A percentile compares a stretch with the other conserved stretches of the same genome.
Conservation (phyloP, 176 grass and related monocot species). For the Triticum dicoccoides region DNA sequence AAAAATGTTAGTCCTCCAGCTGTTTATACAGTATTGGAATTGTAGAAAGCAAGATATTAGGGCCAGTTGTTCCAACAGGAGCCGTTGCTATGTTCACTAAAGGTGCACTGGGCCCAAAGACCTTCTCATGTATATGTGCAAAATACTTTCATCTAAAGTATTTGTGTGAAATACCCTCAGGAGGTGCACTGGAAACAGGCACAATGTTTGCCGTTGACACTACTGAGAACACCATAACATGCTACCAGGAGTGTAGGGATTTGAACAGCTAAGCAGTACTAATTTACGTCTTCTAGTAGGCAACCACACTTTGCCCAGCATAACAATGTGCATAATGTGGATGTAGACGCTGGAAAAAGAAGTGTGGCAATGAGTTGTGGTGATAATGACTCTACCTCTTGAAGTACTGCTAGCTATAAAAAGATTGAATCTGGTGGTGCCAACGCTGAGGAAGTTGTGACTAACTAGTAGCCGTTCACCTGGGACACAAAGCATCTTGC, state of each 20-base stretch:
- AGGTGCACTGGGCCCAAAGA: too few relatives aligned
- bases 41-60: too few relatives aligned
- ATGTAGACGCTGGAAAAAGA: constrained; percentile 1
- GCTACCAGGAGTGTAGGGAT: constrained; percentile 7
- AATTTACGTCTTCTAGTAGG: constrained; percentile 20
- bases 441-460: constrained; percentile 30
- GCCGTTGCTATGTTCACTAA: too few relatives aligned
- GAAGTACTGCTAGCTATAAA: constrained; percentile 30
- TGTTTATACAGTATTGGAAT: constrained; percentile 32
- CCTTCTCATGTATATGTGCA: too few relatives aligned
- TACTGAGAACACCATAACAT: constrained; percentile 24
- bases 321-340: too few relatives aligned
- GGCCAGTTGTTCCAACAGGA: too few relatives aligned
- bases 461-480: constrained; percentile 25
- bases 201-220: not conserved
- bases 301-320: too few relatives aligned
- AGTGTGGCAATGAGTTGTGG: constrained; percentile 21
- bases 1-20: not conserved
- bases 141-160: too few relatives aligned
- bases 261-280: constrained; percentile 29
- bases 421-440: constrained; percentile 31
- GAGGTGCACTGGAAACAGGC: too few relatives aligned
- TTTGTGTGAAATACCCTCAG: too few relatives aligned
- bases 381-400: constrained; percentile 27
- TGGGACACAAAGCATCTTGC: constrained; percentile 32